phyloP scores from a whole-genome alignment of 2,329 filamentous ascomycete genomes.

The Cercospora sp. region DNA sequence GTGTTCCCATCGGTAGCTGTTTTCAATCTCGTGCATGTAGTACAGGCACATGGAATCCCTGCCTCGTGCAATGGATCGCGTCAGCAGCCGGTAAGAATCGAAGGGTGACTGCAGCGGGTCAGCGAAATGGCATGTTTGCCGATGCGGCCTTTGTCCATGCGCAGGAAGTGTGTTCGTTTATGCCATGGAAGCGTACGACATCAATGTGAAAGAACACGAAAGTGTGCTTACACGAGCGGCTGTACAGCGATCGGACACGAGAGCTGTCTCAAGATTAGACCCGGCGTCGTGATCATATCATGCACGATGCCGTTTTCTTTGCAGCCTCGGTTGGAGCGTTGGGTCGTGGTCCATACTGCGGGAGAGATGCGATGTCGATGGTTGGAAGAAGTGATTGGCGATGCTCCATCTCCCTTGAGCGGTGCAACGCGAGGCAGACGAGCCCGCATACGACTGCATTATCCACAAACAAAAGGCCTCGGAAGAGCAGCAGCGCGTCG shows the following conservation, averaged over 20 bases:
- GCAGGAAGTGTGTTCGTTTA: neutral
- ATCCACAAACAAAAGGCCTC: conserved; percentile 12
- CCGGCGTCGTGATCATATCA: conserved; percentile 1
- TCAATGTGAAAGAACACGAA: conserved; percentile 5
- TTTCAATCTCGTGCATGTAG: conserved; percentile 7
- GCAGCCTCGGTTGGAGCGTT: conserved; percentile 18
- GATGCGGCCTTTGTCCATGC: neutral
- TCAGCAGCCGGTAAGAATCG: neutral
- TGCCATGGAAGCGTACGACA: conserved; percentile 10
- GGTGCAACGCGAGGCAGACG: conserved; percentile 14
- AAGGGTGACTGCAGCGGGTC: neutral
- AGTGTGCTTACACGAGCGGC: conserved; percentile 2
- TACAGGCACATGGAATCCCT: conserved; percentile 11
- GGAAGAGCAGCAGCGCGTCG: neutral
- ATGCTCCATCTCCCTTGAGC: neutral
- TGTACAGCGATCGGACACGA: conserved; percentile 12
- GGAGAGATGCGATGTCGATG: conserved; percentile 13
- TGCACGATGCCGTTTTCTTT: conserved; percentile 3
- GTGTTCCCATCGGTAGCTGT: neutral
- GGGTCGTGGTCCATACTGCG: conserved; percentile 6
- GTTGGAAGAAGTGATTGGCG: conserved; percentile 14
- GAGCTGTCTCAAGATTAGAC: conserved; percentile 16
- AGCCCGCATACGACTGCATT: conserved; percentile 14
- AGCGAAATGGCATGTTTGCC: neutral
- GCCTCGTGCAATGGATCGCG: conserved; percentile 1